Evolutionary conservation across 1,139 yeast genomes (phyloP).

Genomic region (Geotrichum reessii): DNA sequence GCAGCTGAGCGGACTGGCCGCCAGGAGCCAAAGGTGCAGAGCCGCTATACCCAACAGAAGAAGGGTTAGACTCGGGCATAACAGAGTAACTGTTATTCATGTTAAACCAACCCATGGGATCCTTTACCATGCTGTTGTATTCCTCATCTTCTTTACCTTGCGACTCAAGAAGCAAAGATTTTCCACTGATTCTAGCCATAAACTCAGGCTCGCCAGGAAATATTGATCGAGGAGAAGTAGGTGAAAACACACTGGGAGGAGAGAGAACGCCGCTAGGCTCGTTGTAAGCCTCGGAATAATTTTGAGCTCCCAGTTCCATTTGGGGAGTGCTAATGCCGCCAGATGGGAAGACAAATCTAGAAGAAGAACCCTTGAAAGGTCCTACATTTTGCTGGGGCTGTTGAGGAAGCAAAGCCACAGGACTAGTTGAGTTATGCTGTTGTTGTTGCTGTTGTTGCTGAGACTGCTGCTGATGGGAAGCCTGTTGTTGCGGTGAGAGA

Average conservation of each 20-base stretch:
- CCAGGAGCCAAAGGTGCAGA: not conserved
- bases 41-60: constrained; percentile 33
- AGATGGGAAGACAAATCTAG: constrained; percentile 16
- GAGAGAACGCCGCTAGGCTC: constrained; percentile 4
- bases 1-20: not conserved
- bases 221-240: constrained; percentile 27
- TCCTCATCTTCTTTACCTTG: constrained; percentile 32
- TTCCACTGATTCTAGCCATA: constrained; percentile 25
- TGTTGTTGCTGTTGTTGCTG: constrained; percentile 2
- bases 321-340: not conserved
- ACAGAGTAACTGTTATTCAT: constrained; percentile 6
- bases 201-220: constrained; percentile 24
- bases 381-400: constrained; percentile 7
- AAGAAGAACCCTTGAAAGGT: constrained; percentile 4
- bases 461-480: constrained; percentile 1
- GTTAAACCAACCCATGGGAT: constrained; percentile 27
- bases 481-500: not conserved
- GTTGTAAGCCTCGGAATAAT: constrained; percentile 11
- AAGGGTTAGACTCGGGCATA: not conserved
- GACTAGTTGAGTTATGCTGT: not conserved
- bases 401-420: constrained; percentile 4
- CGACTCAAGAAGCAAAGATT: constrained; percentile 32
- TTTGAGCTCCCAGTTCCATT: constrained; percentile 5
- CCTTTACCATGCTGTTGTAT: constrained; percentile 31
- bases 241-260: constrained; percentile 12